A percentile compares a stretch with the other conserved stretches of the same genome.
These are phyloP conservation scores for Wakefieldia striispora DNA, from an alignment of 768 basidiomycete genomes.

Conservation along the genomic window DNA sequence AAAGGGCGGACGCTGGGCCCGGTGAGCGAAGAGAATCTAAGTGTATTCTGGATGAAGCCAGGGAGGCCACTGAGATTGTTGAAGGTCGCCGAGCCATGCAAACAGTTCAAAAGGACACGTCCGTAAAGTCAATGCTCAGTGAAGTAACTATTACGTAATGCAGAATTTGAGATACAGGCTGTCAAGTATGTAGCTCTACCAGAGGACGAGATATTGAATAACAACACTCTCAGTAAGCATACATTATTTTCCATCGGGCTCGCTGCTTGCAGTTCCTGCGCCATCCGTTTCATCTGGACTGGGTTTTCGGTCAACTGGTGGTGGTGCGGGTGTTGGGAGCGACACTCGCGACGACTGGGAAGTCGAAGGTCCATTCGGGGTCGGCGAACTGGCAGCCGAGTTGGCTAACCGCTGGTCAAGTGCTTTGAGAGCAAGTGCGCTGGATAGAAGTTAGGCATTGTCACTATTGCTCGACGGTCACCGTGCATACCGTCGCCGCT, in stretches of 20 bases:
- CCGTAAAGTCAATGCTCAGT: not conserved
- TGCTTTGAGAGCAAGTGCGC: conserved; percentile 95
- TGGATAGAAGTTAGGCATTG: conserved; percentile 32
- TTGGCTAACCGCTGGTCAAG: conserved; percentile 90
- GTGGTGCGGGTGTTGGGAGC: conserved; percentile 30
- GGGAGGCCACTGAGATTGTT: conserved; percentile 30
- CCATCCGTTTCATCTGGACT: conserved; percentile 20
- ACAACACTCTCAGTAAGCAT: conserved; percentile 7
- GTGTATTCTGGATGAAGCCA: conserved; percentile 18
- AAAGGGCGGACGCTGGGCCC: conserved; percentile 1
- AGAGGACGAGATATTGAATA: not conserved
- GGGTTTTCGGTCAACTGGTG: conserved; percentile 31
- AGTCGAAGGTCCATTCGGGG: conserved; percentile 29
- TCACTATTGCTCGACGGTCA: not conserved
- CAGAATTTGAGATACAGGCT: not conserved
- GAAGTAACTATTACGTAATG: conserved; percentile 22
- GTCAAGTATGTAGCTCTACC: no score
- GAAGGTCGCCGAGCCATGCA: conserved; percentile 42
- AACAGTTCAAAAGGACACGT: conserved; percentile 2
- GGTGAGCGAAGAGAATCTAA: conserved; percentile 10
- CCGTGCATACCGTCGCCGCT: conserved; percentile 75
- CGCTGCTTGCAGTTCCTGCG: conserved; percentile 15
- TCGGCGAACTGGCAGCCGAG: conserved; percentile 34
- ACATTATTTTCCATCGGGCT: conserved; percentile 25
- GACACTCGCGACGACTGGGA: conserved; percentile 28